Evolutionary conservation across 371 early-diverging fungal genomes (phyloP), one percentile per base, ranked within the genome.

Genomic region (Apophysomyces trapeziformis): DNA sequence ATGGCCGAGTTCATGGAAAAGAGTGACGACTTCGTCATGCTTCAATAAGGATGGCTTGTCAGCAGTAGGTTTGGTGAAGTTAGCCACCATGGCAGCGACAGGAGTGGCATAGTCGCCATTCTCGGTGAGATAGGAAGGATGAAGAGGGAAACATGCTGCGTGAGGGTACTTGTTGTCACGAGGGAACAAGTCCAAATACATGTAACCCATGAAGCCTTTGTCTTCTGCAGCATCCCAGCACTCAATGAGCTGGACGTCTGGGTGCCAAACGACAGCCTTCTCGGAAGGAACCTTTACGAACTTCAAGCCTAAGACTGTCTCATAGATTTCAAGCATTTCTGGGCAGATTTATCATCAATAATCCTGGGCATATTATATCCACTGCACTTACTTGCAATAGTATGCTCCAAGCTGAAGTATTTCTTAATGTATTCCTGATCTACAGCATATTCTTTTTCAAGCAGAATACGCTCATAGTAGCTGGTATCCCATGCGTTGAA

Each of bases 1-100:
- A 60, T 95, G 95, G 8, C 82, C 95, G 73, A 93, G 75, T 77
- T 93, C 93, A 69, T 93, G 93, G 84, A 87, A 87, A 56, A 86
- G 74, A 6, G 93, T 93, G 16, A 85, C 85, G 7, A 93, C 90
- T 79, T 96, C 95, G 64, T 82, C 81, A 74, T 96, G 96, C 74
- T 90, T 92, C 58, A 95, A 80, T 57, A 95, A 74, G 8, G 93
- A 90, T 11, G 95, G 95, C 44, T 85, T 80, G 14, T 80, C 80
- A 2, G 87, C 68, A 38, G 92, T 91, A 6, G 94, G 92, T 65
- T 92, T 92, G 58, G 90, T 82, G 69, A 93, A 93, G 78, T 94
- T 94, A 58, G 92, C 88, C 1, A 92, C 91, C 90, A 94, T 92
- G 32, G 91, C 93, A 14, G 91, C 90, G 59, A 90, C 88, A 12